Conservation (phyloP, 371 early-diverging fungal genomes). For the Mortierella sp. region DNA sequence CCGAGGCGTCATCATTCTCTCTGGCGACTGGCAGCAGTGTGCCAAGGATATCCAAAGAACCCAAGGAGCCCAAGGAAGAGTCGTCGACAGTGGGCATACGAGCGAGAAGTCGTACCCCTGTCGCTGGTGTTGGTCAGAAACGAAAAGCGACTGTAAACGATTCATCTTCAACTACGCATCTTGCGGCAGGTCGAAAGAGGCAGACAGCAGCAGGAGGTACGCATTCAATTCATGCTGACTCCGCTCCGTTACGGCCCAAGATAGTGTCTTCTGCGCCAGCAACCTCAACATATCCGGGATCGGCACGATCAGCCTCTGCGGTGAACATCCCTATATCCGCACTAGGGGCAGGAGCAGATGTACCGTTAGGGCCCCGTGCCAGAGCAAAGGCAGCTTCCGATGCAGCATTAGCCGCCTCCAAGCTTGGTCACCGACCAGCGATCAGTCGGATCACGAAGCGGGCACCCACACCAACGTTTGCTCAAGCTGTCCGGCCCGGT, state of each 20-base stretch:
- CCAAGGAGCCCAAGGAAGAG: not conserved
- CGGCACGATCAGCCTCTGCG: not conserved
- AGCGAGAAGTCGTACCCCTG: not conserved
- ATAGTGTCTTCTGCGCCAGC: conserved; percentile 12
- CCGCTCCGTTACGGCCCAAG: not conserved
- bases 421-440: conserved; percentile 15
- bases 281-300: not conserved
- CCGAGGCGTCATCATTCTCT: conserved; percentile 15
- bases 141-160: conserved; percentile 23
- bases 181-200: conserved; percentile 21
- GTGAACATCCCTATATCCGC: too few species aligned
- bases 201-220: conserved; percentile 3
- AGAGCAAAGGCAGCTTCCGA: conserved; percentile 53
- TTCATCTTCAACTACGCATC: not conserved
- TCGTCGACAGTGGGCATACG: not conserved
- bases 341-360: not conserved
- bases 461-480: not conserved
- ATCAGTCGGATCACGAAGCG: conserved; percentile 6
- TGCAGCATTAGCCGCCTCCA: conserved; percentile 37
- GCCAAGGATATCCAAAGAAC: not conserved
- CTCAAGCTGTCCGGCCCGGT: conserved; percentile 6
- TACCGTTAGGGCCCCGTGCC: conserved; percentile 42
- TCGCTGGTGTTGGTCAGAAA: conserved; percentile 22
- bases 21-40: not conserved
- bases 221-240: not conserved